Evolutionary conservation across 2,329 filamentous ascomycete species (phyloP).

Genomic region (Fusarium sp.): DNA sequence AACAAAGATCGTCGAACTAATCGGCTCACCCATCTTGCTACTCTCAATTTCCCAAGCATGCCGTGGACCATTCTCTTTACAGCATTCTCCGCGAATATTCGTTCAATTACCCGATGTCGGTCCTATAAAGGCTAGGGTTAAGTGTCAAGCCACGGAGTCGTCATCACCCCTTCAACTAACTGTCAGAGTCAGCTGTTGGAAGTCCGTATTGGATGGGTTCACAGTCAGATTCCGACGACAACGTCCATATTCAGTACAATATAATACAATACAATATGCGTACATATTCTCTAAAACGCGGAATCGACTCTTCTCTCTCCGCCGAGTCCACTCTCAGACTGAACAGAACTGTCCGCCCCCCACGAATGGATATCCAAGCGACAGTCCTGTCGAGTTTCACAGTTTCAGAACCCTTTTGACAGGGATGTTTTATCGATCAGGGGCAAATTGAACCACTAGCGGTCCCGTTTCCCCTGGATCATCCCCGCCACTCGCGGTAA

Average conservation of each 20-base stretch:
- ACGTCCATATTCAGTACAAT: background rate
- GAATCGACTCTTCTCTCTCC: background rate
- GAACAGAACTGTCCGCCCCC: background rate
- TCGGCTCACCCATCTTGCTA: background rate
- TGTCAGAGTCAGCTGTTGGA: background rate
- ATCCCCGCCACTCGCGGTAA: conserved; percentile 25
- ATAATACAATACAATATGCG: background rate
- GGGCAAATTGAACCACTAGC: conserved; percentile 38
- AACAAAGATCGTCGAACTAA: background rate
- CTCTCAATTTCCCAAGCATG: background rate
- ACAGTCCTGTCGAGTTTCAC: conserved; percentile 28
- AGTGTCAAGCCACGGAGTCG: conserved; percentile 9
- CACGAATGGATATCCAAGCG: conserved; percentile 4
- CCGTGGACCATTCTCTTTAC: background rate
- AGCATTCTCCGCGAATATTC: conserved; percentile 8
- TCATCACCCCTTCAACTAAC: conserved; percentile 17
- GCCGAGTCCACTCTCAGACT: background rate
- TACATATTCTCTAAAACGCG: background rate
- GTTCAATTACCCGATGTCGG: conserved; percentile 4
- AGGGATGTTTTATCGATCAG: conserved; percentile 14
- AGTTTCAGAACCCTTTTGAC: conserved; percentile 37
- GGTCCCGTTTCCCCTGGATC: conserved; percentile 33
- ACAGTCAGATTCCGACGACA: background rate
- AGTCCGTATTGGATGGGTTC: background rate
- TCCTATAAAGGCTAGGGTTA: conserved; percentile 2